A percentile compares a stretch with the other conserved stretches of the same genome.
phyloP scores from a whole-genome alignment of 768 basidiomycete genomes.

The Leccinellum rugosiceps region DNA sequence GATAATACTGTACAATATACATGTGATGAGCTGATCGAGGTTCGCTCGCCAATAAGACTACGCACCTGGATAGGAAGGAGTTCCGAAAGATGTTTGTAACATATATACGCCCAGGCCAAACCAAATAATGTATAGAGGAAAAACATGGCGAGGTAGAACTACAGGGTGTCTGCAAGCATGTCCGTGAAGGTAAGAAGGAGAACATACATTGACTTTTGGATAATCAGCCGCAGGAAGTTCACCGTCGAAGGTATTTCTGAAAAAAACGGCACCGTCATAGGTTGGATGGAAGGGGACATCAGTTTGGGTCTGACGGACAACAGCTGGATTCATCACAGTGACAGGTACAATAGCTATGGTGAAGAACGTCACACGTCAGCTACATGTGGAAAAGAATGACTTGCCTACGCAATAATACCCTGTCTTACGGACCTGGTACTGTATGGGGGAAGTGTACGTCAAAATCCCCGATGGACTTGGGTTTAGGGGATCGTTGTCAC shows the following conservation, averaged over 20 bases:
- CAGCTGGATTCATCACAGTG: slow-evolving; percentile 54
- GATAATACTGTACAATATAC: slow-evolving; percentile 62
- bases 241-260: slow-evolving; percentile 86
- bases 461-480: slow-evolving; percentile 50
- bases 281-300: slow-evolving; percentile 67
- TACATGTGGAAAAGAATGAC: slow-evolving; percentile 28
- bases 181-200: background rate
- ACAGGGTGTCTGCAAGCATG: background rate
- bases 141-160: slow-evolving; percentile 91
- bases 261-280: slow-evolving; percentile 77
- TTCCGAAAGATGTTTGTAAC: slow-evolving; percentile 76
- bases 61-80: slow-evolving; percentile 84
- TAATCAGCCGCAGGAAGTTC: slow-evolving; percentile 91
- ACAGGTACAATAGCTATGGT: slow-evolving; percentile 80
- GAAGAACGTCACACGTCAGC: slow-evolving; percentile 1
- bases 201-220: slow-evolving; percentile 89
- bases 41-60: background rate
- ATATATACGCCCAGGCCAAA: slow-evolving; percentile 77
- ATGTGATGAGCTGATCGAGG: slow-evolving; percentile 2
- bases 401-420: slow-evolving; percentile 96
- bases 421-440: slow-evolving; percentile 78
- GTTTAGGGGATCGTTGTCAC: slow-evolving; percentile 36
- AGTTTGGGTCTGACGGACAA: slow-evolving; percentile 38
- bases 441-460: slow-evolving; percentile 67
- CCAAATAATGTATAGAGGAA: slow-evolving; percentile 71